Evolutionary conservation across 2,329 filamentous ascomycete species (phyloP).

Genomic region (Hypoxylon rubiginosum): DNA sequence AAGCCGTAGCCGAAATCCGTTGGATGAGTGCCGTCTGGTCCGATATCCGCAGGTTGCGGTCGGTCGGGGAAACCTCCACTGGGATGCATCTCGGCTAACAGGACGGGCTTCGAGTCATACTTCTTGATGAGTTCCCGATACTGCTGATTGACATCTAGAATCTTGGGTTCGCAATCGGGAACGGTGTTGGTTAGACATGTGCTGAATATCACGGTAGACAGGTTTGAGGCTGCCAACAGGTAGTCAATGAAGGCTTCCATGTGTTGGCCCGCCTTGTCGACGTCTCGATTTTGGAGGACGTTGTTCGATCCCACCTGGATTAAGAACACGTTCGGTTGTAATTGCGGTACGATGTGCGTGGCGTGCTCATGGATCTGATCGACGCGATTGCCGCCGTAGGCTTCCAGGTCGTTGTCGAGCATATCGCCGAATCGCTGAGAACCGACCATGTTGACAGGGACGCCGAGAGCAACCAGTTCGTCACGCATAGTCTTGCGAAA

Average conservation of each 20-base stretch:
- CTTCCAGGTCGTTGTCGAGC: constrained; percentile 53
- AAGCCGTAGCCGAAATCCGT: constrained; percentile 47
- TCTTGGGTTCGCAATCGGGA: constrained; percentile 44
- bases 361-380: constrained; percentile 50
- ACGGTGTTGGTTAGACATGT: constrained; percentile 51
- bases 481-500: constrained; percentile 49
- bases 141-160: constrained; percentile 49
- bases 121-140: constrained; percentile 48
- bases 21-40: constrained; percentile 49
- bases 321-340: constrained; percentile 51
- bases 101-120: constrained; percentile 46
- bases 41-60: constrained; percentile 46
- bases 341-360: constrained; percentile 42
- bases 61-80: constrained; percentile 43
- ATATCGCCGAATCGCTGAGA: constrained; percentile 51
- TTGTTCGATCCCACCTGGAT: constrained; percentile 54
- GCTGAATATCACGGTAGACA: constrained; percentile 49
- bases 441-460: constrained; percentile 52
- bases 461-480: constrained; percentile 42
- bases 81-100: constrained; percentile 52
- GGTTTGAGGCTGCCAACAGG: constrained; percentile 46
- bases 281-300: constrained; percentile 47
- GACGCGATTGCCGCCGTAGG: constrained; percentile 50
- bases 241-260: constrained; percentile 51
- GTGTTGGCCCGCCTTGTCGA: constrained; percentile 44